Percentiles rank a stretch among this genome's conserved stretches.
These are phyloP conservation scores for Microstegium vimineum DNA, from an alignment of 176 grass and related monocot species.

Conservation along the genomic window DNA sequence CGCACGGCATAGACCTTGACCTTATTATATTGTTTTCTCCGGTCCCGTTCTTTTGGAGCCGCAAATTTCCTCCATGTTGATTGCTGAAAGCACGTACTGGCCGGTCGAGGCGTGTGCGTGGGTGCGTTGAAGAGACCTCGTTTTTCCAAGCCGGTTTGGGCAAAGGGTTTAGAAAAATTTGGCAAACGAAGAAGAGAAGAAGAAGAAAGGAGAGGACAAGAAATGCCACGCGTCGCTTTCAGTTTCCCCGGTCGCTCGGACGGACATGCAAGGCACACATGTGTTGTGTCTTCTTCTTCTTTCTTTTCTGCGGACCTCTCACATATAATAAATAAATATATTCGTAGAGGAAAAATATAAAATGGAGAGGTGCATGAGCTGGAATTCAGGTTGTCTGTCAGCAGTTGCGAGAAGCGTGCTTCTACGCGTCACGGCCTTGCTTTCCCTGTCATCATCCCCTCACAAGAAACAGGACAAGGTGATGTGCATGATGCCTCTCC, in stretches of 20 bases:
- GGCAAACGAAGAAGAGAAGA: background rate
- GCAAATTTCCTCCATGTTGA: background rate
- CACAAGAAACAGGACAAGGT: background rate
- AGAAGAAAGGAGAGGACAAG: background rate
- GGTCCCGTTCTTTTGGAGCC: background rate
- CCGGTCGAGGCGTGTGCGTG: too few species aligned
- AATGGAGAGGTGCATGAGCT: background rate
- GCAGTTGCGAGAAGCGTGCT: background rate
- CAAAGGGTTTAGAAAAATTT: background rate
- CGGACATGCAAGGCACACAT: background rate
- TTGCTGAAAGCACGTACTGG: background rate
- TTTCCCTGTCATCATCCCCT: background rate
- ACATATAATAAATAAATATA: background rate
- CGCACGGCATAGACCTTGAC: background rate
- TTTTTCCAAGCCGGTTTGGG: background rate
- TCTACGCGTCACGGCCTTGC: background rate
- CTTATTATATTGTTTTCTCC: background rate
- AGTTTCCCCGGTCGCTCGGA: background rate
- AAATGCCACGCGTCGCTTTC: background rate
- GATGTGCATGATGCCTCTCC: background rate
- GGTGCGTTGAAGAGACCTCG: background rate
- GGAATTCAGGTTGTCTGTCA: background rate
- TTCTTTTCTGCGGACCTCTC: background rate
- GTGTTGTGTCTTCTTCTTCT: background rate
- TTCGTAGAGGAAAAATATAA: background rate